Base-by-base conservation (phyloP, 805 yeast species). In the Yamadazyma laniorum region DNA sequence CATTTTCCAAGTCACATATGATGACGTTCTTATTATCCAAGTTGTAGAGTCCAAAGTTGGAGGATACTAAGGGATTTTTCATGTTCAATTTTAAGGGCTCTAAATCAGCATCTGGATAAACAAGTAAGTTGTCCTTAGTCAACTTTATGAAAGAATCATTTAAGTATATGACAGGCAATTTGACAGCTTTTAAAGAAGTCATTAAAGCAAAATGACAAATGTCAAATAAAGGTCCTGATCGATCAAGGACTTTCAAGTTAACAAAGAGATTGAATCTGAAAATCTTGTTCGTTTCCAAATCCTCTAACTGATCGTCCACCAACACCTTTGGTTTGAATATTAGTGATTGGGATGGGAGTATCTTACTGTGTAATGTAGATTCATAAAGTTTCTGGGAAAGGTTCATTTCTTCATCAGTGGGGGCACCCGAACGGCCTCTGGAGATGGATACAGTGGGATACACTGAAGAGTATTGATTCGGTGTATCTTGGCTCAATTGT, bases 361-460 rank as follows among this genome's bases (percentile, higher is more conserved):
- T 44, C 19, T 76, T 74, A 9, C 85, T 75, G 44, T 79, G 80
- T 32, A 75, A 59, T 4, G 87, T 55, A 4, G 75, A 64, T 46
- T 85, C 85, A 50, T 79, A 78, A 17, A 85, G 50, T 41, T 66
- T 66, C 56, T 86, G 95, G 1, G 86, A 76, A 15, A 83, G 52
- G 21, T 75, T 77, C 80, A 84, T 85, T 55, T 88, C 96, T 60
- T 88, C 95, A 49, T 81, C 85, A 1, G 90, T 79, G 19, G 95
- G 95, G 1, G 88, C 85, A 11, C 95, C 93, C 6, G 65, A 56
- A 37, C 87, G 70, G 21, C 95, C 95, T 37, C 89, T 66, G 40
- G 80, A 76, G 7, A 86, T 77, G 45, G 84, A 89, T 6, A 88
- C 87, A 12, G 82, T 79, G 0, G 95, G 91, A 54, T 76, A 85